Base-by-base conservation (phyloP, 257 asterid species). In the Verbascum thapsus region DNA sequence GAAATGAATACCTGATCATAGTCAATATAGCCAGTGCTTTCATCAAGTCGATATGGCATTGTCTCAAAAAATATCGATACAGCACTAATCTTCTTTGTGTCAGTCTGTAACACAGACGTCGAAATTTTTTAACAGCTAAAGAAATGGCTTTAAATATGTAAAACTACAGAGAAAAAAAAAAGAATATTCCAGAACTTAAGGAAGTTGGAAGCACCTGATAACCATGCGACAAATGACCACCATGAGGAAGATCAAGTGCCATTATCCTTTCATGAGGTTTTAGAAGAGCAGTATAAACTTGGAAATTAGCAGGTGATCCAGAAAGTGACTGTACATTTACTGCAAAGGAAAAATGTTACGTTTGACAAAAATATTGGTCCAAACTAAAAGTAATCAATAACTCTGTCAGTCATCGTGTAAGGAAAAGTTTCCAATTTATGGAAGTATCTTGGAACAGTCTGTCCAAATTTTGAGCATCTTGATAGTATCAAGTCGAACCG, bases 201-300 rank as follows among this genome's bases (percentile, higher is more conserved):
- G 32, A 26, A 26, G 67, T 58, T 40, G 68, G 68, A 67, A 52
- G 69, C 55, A 91, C 98, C 98, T 91, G 96, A 88, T 91, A 91
- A 72, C 98, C 98, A 72, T 91, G 98, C 30, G 98, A 91, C 64
- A 91, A 78, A 80, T 91, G 98, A 39, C 98, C 98, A 66, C 98
- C 98, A 10, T 91, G 98, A 69, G 98, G 98, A 72, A 91, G 98
- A 87, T 91, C 98, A 71, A 91, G 98, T 10, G 98, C 96, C 98
- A 91, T 91, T 51, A 88, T 91, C 76, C 96, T 88, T 71, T 91
- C 98, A 73, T 91, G 98, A 60, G 98, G 96, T 77, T 83, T 91
- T 17, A 91, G 69, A 54, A 91, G 76, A 64, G 98, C 98, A 32
- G 96, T 88, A 63, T 91, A 91, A 64, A 86, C 98, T 82, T 91